phyloP scores from a whole-genome alignment of 352 stramenopile genomes.

The Globisporangium irregulare region DNA sequence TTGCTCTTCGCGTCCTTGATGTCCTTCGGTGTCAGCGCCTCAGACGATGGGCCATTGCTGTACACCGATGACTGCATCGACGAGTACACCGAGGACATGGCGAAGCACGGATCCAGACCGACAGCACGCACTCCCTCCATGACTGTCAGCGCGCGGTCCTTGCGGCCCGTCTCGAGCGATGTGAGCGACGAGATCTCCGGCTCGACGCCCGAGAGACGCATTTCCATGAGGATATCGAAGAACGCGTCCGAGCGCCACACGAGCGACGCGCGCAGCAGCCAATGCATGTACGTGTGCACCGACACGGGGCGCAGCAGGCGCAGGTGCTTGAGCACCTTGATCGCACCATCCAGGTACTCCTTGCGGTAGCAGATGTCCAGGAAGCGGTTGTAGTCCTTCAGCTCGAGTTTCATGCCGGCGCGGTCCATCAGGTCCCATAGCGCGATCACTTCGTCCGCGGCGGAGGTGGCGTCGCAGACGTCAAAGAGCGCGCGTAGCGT shows the following conservation, averaged over 20 bases:
- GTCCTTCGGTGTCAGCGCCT: slow-evolving; percentile 43
- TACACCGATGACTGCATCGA: slow-evolving; percentile 79
- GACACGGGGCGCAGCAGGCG: slow-evolving; percentile 57
- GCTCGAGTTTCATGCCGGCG: slow-evolving; percentile 47
- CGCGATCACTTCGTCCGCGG: slow-evolving; percentile 57
- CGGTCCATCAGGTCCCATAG: slow-evolving; percentile 71
- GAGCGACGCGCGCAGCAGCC: slow-evolving; percentile 71
- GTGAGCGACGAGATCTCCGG: slow-evolving; percentile 82
- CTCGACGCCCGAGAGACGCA: slow-evolving; percentile 76
- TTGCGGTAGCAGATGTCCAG: slow-evolving; percentile 77
- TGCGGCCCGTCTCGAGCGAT: slow-evolving; percentile 80
- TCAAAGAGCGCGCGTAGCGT: slow-evolving; percentile 72
- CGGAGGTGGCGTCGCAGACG: slow-evolving; percentile 67
- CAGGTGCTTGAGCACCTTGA: slow-evolving; percentile 77
- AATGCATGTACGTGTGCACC: slow-evolving; percentile 84
- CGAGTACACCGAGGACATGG: slow-evolving; percentile 82
- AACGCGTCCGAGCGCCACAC: slow-evolving; percentile 82
- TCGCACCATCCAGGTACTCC: slow-evolving; percentile 73
- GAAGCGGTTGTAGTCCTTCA: slow-evolving; percentile 66
- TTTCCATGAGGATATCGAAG: slow-evolving; percentile 86
- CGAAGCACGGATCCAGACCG: slow-evolving; percentile 80
- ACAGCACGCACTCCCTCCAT: slow-evolving; percentile 86
- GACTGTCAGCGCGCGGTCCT: slow-evolving; percentile 79
- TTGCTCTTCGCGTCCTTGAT: slow-evolving; percentile 50
- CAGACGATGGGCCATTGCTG: slow-evolving; percentile 53